Evolutionary conservation across 306 rosid species (phyloP).

Genomic region (Gillenia trifoliata): DNA sequence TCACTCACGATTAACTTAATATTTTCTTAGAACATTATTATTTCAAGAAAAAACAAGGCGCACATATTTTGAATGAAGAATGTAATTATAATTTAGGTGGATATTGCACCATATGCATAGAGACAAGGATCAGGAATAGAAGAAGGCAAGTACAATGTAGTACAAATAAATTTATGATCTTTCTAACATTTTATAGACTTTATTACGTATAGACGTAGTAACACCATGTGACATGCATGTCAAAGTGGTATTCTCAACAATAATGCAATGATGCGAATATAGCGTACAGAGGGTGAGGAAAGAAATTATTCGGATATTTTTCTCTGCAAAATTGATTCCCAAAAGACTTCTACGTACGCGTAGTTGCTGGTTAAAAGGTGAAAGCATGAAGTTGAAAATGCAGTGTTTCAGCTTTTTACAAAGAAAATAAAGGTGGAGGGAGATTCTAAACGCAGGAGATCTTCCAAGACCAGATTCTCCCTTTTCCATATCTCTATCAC

Average conservation of each 20-base stretch:
- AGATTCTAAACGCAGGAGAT: constrained; percentile 38
- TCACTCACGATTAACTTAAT: too few relatives aligned
- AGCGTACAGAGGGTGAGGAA: not conserved
- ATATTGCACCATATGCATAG: not conserved
- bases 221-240: not conserved
- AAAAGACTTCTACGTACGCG: not conserved
- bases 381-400: not conserved
- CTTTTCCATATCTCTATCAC: constrained; percentile 9
- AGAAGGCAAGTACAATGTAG: not conserved
- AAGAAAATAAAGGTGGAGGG: constrained; percentile 15
- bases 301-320: too few relatives aligned
- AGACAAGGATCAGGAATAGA: not conserved
- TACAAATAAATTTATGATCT: not conserved
- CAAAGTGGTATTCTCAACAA: not conserved
- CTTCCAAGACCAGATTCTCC: constrained; percentile 28
- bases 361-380: not conserved
- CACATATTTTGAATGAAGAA: not conserved
- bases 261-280: too few relatives aligned
- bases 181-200: too few relatives aligned
- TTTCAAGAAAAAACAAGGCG: too few relatives aligned
- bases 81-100: not conserved
- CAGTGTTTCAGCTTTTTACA: not conserved
- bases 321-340: not conserved
- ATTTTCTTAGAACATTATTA: too few relatives aligned
- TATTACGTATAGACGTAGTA: not conserved